phyloP scores from a whole-genome alignment of 768 basidiomycete species.

The Termitomyces sp. region DNA sequence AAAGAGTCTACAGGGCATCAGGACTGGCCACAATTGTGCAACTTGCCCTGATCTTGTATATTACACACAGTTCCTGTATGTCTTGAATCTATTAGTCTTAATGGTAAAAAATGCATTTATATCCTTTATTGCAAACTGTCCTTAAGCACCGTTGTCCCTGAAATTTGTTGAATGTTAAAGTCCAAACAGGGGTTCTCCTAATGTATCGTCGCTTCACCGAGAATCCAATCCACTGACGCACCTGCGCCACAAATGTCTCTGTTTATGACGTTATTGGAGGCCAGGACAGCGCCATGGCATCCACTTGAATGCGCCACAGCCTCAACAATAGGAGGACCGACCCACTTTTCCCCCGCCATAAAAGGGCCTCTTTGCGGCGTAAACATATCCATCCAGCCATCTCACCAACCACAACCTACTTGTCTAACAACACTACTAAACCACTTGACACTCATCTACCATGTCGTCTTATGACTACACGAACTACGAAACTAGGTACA shows the following conservation, averaged over 20 bases:
- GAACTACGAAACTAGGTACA: neutral
- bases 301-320: slow-evolving; percentile 6
- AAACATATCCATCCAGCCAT: neutral
- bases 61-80: no score
- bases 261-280: neutral
- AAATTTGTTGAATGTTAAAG: neutral
- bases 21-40: no score
- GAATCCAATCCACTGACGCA: neutral
- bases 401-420: neutral
- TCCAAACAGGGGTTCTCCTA: neutral
- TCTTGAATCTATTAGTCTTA: no score
- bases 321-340: slow-evolving; percentile 2
- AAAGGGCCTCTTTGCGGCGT: neutral
- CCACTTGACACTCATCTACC: neutral
- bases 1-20: no score
- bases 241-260: slow-evolving; percentile 1
- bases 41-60: no score
- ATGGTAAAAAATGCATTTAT: no score
- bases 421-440: neutral
- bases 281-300: neutral
- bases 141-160: no score
- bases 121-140: neutral
- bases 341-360: slow-evolving; percentile 6
- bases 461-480: neutral
- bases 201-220: neutral